Evolutionary conservation across 352 stramenopile species (phyloP).

Genomic region (Globisporangium parvum): DNA sequence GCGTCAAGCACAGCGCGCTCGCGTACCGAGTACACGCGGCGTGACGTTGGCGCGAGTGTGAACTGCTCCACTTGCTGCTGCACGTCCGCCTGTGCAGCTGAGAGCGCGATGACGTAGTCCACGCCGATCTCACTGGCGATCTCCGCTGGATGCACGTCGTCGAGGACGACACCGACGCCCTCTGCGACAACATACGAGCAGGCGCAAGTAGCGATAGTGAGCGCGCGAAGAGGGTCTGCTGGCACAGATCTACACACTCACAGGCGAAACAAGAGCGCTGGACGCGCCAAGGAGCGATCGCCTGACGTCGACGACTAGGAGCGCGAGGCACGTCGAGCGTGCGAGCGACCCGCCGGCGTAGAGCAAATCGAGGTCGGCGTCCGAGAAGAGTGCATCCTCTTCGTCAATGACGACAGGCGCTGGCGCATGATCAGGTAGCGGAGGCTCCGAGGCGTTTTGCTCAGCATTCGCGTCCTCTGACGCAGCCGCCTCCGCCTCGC

Average conservation of each 20-base stretch:
- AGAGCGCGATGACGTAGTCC: conserved; percentile 55
- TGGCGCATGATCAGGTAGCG: neutral
- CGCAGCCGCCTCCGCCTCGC: neutral
- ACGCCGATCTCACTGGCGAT: conserved; percentile 22
- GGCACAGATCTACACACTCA: neutral
- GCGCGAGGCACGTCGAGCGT: conserved; percentile 17
- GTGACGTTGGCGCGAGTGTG: conserved; percentile 26
- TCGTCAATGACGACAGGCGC: conserved; percentile 1
- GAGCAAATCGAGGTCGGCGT: conserved; percentile 31
- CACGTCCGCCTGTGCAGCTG: conserved; percentile 33
- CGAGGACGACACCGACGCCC: conserved; percentile 53
- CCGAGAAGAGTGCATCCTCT: conserved; percentile 28
- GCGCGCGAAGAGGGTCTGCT: neutral
- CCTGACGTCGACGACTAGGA: conserved; percentile 36
- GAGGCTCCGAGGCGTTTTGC: neutral
- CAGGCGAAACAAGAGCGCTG: neutral
- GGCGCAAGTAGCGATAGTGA: neutral
- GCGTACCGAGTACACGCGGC: conserved; percentile 48
- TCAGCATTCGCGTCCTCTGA: neutral
- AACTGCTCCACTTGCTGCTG: conserved; percentile 24
- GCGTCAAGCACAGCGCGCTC: conserved; percentile 36
- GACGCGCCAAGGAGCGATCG: conserved; percentile 30
- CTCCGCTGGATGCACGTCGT: conserved; percentile 52
- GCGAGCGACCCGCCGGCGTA: conserved; percentile 27
- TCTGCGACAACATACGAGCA: conserved; percentile 10